phyloP scores from a whole-genome alignment of 2,329 filamentous ascomycete species.

The Phyllosticta ampelicida region DNA sequence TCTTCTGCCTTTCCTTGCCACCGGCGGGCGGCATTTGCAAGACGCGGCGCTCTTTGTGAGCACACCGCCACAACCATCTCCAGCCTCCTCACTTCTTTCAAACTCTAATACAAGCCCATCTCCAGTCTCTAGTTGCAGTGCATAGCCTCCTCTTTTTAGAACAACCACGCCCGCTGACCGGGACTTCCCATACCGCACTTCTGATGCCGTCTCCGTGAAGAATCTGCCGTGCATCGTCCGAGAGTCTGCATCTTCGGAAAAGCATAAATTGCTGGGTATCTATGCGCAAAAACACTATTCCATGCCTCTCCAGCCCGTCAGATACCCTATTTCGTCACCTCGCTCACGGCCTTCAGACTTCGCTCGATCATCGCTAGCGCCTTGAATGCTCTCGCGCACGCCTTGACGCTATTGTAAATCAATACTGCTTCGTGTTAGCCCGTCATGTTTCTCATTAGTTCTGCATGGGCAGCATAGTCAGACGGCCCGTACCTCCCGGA shows the following conservation, averaged over 20 bases:
- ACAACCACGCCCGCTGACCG: background rate
- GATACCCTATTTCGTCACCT: slow-evolving; percentile 20
- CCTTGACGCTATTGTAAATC: slow-evolving; percentile 24
- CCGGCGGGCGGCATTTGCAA: background rate
- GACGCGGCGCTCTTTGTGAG: background rate
- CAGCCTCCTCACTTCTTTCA: background rate
- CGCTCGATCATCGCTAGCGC: slow-evolving; percentile 26
- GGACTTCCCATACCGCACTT: background rate
- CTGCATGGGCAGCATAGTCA: background rate
- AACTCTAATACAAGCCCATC: background rate
- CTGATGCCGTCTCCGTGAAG: background rate
- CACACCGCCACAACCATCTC: background rate
- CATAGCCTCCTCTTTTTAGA: background rate
- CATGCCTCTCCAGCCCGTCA: background rate
- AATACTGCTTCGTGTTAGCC: slow-evolving; percentile 16
- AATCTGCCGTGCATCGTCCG: background rate
- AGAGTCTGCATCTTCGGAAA: background rate
- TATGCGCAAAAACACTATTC: background rate
- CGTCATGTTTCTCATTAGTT: background rate
- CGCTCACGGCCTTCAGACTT: slow-evolving; percentile 19
- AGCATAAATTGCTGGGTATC: background rate
- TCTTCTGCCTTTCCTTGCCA: background rate
- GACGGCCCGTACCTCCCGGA: slow-evolving; percentile 39
- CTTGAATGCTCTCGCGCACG: slow-evolving; percentile 23
- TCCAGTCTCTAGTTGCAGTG: background rate